Percentiles rank a stretch among this genome's conserved stretches.
Conservation (phyloP, 2,329 filamentous ascomycete genomes). For the Sporothrix dimorphospora region DNA sequence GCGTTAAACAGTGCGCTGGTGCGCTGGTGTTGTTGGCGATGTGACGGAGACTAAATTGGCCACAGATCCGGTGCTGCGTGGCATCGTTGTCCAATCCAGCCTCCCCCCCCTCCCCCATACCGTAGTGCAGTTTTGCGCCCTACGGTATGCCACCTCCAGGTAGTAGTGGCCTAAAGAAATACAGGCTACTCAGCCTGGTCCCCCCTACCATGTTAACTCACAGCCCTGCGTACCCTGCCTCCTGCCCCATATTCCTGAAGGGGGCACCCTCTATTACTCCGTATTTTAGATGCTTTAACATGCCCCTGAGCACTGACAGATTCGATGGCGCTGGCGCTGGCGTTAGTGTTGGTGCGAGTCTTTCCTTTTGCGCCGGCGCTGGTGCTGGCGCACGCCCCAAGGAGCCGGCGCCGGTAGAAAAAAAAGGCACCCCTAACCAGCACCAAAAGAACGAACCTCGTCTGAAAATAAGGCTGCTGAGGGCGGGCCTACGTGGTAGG, state of each 20-base stretch:
- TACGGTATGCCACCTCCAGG: background rate
- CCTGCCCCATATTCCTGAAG: background rate
- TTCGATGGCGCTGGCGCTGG: constrained; percentile 19
- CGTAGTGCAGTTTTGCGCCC: background rate
- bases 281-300: background rate
- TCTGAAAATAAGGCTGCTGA: background rate
- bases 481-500: background rate
- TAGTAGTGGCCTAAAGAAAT: background rate
- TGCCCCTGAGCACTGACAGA: constrained; percentile 24
- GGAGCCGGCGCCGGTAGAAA: constrained; percentile 10
- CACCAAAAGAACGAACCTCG: background rate
- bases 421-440: background rate
- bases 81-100: background rate
- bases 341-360: constrained; percentile 12
- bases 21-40: constrained; percentile 20
- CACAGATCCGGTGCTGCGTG: constrained; percentile 21
- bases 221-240: background rate
- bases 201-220: background rate
- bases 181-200: background rate
- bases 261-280: background rate
- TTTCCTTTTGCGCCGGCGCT: constrained; percentile 25
- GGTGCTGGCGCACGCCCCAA: constrained; percentile 18
- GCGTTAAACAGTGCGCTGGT: constrained; percentile 12
- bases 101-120: background rate
- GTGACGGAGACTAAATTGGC: constrained; percentile 28